These are phyloP conservation scores for Luzula sylvatica DNA, from an alignment of 176 grass and related monocot species.

Conservation along the genomic window DNA sequence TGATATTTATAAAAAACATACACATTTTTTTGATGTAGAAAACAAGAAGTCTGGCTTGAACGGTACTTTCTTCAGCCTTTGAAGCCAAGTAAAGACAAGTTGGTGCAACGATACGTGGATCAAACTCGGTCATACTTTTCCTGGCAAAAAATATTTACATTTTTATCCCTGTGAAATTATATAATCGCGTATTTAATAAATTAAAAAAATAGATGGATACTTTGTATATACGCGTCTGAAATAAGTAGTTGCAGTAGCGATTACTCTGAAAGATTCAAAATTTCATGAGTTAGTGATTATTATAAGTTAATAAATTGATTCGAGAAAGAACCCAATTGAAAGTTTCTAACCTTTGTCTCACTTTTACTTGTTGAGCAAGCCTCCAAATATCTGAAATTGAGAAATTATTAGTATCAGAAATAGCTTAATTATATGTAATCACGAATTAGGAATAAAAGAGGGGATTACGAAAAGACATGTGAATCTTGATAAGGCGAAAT, in stretches of 20 bases:
- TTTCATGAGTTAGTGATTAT: not conserved
- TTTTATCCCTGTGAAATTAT: too few species aligned
- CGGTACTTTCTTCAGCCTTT: slow-evolving; percentile 92
- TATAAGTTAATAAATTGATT: not conserved
- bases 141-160: slow-evolving; percentile 21
- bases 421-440: not conserved
- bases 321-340: not conserved
- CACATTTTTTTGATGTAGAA: slow-evolving; percentile 99
- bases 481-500: slow-evolving; percentile 84
- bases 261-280: slow-evolving; percentile 64
- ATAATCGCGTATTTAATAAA: not conserved
- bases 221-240: slow-evolving; percentile 96
- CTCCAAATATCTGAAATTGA: slow-evolving; percentile 87
- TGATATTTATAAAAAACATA: not conserved
- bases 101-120: slow-evolving; percentile 83
- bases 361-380: slow-evolving; percentile 83
- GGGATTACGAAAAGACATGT: slow-evolving; percentile 69
- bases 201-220: slow-evolving; percentile 29
- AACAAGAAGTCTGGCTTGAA: slow-evolving; percentile 94
- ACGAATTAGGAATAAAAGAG: not conserved
- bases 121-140: slow-evolving; percentile 88
- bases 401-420: slow-evolving; percentile 4
- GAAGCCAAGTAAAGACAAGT: slow-evolving; percentile 97
- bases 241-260: slow-evolving; percentile 91
- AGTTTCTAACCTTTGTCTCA: slow-evolving; percentile 77